phyloP scores from a whole-genome alignment of 1,284 basidiomycete species.

The Mycosarcoma maydis region DNA sequence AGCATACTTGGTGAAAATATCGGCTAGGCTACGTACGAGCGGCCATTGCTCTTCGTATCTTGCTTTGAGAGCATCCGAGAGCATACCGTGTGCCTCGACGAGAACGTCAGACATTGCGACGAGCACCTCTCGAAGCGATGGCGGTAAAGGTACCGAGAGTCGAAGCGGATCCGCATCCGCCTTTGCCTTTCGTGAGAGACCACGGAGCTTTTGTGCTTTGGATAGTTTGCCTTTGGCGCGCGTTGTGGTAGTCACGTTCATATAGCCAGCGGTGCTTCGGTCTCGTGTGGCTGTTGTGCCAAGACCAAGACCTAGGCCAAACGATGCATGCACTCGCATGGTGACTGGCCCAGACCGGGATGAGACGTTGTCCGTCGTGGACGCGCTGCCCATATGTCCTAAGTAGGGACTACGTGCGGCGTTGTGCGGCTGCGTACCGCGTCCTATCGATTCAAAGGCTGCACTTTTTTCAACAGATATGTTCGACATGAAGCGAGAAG shows the following conservation, averaged over 20 bases:
- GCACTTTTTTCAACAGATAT: constrained; percentile 3
- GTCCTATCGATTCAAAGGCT: not conserved
- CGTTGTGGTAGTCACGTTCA: constrained; percentile 1
- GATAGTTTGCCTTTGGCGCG: constrained; percentile 24
- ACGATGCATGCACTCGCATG: constrained; percentile 8
- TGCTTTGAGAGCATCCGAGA: constrained; percentile 55
- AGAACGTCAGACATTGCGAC: constrained; percentile 52
- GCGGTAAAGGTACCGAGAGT: constrained; percentile 49
- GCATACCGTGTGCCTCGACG: constrained; percentile 47
- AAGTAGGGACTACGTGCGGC: constrained; percentile 29
- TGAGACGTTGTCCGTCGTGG: not conserved
- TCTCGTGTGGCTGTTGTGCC: constrained; percentile 34
- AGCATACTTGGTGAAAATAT: constrained; percentile 53
- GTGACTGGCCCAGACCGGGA: not conserved
- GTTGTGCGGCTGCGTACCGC: constrained; percentile 3
- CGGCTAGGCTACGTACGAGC: constrained; percentile 56
- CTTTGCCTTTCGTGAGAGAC: constrained; percentile 17
- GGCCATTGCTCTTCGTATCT: constrained; percentile 63
- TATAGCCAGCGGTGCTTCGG: constrained; percentile 26
- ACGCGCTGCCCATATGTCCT: not conserved
- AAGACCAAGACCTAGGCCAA: constrained; percentile 46
- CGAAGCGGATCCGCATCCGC: constrained; percentile 32
- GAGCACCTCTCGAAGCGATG: constrained; percentile 50
- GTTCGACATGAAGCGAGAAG: constrained; percentile 51
- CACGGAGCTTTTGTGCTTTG: constrained; percentile 41